Evolutionary conservation across 257 asterid species (phyloP), one percentile per base, ranked within the genome.

Genomic region (Ophiorrhiza pumila): DNA sequence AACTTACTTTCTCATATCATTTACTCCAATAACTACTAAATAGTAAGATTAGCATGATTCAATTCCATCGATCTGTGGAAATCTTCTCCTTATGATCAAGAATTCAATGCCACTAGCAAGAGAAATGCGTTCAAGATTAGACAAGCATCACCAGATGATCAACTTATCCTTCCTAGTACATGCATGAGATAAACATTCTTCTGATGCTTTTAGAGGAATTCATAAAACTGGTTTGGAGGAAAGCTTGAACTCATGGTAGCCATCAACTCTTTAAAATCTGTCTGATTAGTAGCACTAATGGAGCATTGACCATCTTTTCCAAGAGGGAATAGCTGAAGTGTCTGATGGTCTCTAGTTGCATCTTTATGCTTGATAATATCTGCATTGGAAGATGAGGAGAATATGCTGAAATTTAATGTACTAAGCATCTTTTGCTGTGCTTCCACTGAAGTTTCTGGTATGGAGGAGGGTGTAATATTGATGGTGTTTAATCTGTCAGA

Each of bases 291-390:
- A 18, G 22, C 25, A 41, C 2, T 50, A 50, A 32, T 2, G 45
- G 29, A n/a, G 55, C 25, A 15, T 37, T 18, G 69, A 77, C 71
- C 60, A 31, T 31, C 68, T 15, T 68, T 55, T 43, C 63, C 66
- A 31, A 73, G 68, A 0, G 96, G 96, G 67, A 89, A 89, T 4
- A 89, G 86, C 79, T 85, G 80, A 46, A 89, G 93, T 4, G 86
- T 81, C 72, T 71, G 82, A 64, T 75, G 29, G 14, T 67, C 52
- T 37, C 66, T 73, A 17, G 39, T 47, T 34, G n/a, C 32, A 32
- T 62, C 45, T 52, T 61, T 47, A 34, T 56, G 15, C 27, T 65
- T 46, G 59, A 43, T 65, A 35, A n/a, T 8, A 68, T 42, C 50
- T 8, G 15, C 69, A 23, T 67, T 25, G 64, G 12, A 7, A 7